phyloP scores from a whole-genome alignment of 805 yeast genomes.

The Sugiyamaella qingdaonensis region DNA sequence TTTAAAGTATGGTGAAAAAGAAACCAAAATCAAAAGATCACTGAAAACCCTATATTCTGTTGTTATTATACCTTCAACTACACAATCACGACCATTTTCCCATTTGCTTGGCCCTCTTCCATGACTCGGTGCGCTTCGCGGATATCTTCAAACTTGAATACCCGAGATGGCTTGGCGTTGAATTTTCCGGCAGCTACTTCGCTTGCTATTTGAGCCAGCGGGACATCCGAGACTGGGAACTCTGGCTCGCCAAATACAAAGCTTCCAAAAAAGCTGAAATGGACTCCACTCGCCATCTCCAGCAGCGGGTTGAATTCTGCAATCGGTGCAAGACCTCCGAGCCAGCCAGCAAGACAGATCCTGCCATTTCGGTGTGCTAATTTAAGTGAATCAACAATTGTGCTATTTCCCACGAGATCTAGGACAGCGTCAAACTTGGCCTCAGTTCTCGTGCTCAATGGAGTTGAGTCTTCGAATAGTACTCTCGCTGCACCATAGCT shows the following conservation, averaged over 20 bases:
- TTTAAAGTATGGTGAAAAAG: background rate
- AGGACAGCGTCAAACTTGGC: constrained; percentile 6
- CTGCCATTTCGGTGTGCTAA: constrained; percentile 3
- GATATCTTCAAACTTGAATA: constrained; percentile 8
- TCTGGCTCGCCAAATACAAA: constrained; percentile 5
- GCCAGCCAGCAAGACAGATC: constrained; percentile 8
- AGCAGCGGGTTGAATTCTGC: constrained; percentile 8
- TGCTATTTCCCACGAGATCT: constrained; percentile 11
- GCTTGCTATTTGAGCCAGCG: background rate
- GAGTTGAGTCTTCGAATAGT: background rate
- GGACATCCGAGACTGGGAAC: constrained; percentile 8
- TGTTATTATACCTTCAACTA: background rate
- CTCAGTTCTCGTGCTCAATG: background rate
- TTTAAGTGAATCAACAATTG: constrained; percentile 5
- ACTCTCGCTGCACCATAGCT: background rate
- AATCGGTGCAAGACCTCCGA: constrained; percentile 12
- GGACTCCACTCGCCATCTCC: constrained; percentile 10
- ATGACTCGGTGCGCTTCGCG: constrained; percentile 8
- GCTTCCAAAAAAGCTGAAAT: constrained; percentile 9
- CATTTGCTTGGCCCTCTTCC: constrained; percentile 4
- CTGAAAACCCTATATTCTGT: background rate
- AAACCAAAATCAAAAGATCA: background rate
- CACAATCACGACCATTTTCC: constrained; percentile 8
- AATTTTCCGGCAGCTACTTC: background rate
- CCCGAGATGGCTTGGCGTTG: constrained; percentile 7